Conservation (phyloP, 2,329 filamentous ascomycete genomes). For the Nannizzia gypsea region DNA sequence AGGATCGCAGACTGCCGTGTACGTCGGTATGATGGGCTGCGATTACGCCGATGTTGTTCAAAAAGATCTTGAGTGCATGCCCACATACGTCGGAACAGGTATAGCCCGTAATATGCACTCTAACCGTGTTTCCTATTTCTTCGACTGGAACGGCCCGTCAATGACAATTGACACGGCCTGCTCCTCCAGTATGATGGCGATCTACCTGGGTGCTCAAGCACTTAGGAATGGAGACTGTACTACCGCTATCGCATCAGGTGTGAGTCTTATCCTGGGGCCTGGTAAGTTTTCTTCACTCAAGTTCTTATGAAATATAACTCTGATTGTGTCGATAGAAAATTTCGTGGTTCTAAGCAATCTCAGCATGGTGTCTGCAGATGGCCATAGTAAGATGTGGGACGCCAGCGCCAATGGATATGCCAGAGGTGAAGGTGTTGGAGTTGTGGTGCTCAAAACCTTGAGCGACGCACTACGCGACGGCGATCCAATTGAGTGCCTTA, state of each 20-base stretch:
- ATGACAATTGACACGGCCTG: conserved; percentile 15
- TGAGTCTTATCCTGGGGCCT: background rate
- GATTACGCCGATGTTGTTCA: conserved; percentile 20
- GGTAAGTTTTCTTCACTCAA: too few species aligned
- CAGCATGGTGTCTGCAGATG: conserved; percentile 24
- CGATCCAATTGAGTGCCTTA: conserved; percentile 33
- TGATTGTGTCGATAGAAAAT: conserved; percentile 16
- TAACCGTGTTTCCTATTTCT: conserved; percentile 13
- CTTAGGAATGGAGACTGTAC: conserved; percentile 13
- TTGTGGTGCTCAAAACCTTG: conserved; percentile 31
- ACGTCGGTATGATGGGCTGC: conserved; percentile 20
- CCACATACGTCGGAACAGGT: conserved; percentile 18
- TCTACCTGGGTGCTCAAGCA: conserved; percentile 14
- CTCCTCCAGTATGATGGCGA: conserved; percentile 9
- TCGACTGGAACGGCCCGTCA: conserved; percentile 10
- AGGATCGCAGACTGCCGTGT: conserved; percentile 25
- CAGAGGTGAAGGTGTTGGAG: conserved; percentile 33
- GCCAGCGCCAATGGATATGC: conserved; percentile 32
- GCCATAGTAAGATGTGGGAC: conserved; percentile 23
- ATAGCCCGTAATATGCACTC: conserved; percentile 26
- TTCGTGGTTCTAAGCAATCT: conserved; percentile 20
- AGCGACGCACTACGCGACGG: conserved; percentile 29
- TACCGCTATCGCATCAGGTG: conserved; percentile 18
- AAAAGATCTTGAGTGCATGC: conserved; percentile 12
- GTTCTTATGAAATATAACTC: too few species aligned